phyloP scores from a whole-genome alignment of 2,329 filamentous ascomycete species.

The Teratosphaeriaceae sp. region DNA sequence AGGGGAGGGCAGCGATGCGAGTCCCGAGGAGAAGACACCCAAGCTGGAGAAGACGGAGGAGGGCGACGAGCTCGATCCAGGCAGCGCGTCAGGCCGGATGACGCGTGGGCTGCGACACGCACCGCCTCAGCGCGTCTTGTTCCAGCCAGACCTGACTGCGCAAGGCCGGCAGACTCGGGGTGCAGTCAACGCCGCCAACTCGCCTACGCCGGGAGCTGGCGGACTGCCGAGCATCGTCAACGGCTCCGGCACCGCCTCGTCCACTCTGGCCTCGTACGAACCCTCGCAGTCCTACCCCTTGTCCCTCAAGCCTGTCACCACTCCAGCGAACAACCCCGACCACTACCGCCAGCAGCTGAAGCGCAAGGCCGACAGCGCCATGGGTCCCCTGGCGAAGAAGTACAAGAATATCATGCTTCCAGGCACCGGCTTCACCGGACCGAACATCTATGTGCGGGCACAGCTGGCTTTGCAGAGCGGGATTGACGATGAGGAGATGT shows the following conservation, averaged over 20 bases:
- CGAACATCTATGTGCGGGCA: constrained; percentile 87
- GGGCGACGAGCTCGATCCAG: constrained; percentile 46
- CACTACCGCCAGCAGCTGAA: constrained; percentile 57
- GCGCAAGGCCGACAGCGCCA: constrained; percentile 34
- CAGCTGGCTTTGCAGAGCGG: constrained; percentile 76
- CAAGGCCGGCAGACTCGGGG: constrained; percentile 59
- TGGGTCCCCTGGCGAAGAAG: constrained; percentile 38
- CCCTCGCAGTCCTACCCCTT: constrained; percentile 57
- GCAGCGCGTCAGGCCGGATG: constrained; percentile 28
- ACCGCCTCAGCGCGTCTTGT: constrained; percentile 77
- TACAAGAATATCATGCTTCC: constrained; percentile 52
- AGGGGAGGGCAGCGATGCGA: constrained; percentile 42
- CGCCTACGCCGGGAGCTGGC: constrained; percentile 36
- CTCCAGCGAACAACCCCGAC: constrained; percentile 65
- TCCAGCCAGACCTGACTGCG: constrained; percentile 66
- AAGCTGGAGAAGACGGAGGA: constrained; percentile 45
- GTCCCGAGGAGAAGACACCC: constrained; percentile 42
- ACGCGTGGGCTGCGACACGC: constrained; percentile 54
- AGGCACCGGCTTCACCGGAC: constrained; percentile 59
- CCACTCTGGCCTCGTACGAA: constrained; percentile 62
- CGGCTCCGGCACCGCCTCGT: constrained; percentile 26
- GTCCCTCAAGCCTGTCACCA: constrained; percentile 65
- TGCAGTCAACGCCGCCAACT: constrained; percentile 16
- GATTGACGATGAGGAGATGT: constrained; percentile 77
- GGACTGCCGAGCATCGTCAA: constrained; percentile 11